A percentile compares a stretch with the other conserved stretches of the same genome.
Conservation (phyloP, 2,329 filamentous ascomycete genomes). For the Thielaviopsis punctulata region DNA sequence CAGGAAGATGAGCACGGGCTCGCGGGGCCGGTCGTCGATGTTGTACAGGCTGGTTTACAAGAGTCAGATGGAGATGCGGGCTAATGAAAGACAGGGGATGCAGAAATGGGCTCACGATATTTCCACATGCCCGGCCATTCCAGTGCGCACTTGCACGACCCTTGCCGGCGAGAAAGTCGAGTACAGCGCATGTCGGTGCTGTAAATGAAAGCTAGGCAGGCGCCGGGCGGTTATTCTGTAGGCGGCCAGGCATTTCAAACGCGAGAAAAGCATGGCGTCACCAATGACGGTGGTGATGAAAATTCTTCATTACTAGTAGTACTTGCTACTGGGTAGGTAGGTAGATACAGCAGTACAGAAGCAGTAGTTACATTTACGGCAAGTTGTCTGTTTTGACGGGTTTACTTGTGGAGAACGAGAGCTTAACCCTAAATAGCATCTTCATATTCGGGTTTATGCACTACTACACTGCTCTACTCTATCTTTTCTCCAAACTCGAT, state of each 20-base stretch:
- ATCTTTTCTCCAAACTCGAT: constrained; percentile 17
- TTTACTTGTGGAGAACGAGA: background rate
- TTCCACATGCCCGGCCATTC: constrained; percentile 31
- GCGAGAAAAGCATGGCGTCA: background rate
- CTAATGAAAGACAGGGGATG: background rate
- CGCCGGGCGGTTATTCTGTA: background rate
- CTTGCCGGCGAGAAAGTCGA: background rate
- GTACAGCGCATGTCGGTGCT: background rate
- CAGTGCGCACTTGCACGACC: constrained; percentile 26
- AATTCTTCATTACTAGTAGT: too few species aligned
- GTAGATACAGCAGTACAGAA: too few species aligned
- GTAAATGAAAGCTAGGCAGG: background rate
- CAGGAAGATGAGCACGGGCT: constrained; percentile 37
- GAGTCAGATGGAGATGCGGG: constrained; percentile 9
- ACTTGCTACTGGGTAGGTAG: too few species aligned
- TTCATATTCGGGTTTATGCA: too few species aligned
- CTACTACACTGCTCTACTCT: too few species aligned
- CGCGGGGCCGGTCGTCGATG: constrained; percentile 20
- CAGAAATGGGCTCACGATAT: constrained; percentile 28
- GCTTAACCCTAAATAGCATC: constrained; percentile 6
- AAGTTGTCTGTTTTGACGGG: background rate
- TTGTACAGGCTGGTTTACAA: constrained; percentile 29
- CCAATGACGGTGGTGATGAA: background rate
- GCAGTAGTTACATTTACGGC: too few species aligned
- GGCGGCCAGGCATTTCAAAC: background rate